These are phyloP conservation scores for Polytrichum formosum DNA, from an alignment of 225 moss, liverwort and hornwort genomes.

Conservation along the genomic window DNA sequence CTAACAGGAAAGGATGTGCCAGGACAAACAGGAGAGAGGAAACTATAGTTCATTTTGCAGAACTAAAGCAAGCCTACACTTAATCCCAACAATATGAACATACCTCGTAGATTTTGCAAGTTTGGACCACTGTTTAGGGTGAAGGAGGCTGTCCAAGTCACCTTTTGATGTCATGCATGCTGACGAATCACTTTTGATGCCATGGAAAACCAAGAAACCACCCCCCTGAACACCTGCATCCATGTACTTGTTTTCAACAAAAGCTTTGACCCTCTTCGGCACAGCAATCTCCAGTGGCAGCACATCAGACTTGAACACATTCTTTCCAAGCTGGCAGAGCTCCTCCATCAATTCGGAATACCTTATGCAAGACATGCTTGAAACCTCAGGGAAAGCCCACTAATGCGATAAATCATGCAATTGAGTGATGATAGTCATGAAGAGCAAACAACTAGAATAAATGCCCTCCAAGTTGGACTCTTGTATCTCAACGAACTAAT, in stretches of 20 bases:
- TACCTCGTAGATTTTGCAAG: slow-evolving; percentile 65
- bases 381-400: neutral
- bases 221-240: slow-evolving; percentile 64
- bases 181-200: slow-evolving; percentile 67
- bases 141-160: slow-evolving; percentile 80
- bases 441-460: no score
- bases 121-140: slow-evolving; percentile 55
- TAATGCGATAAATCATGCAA: neutral
- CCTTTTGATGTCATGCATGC: slow-evolving; percentile 87
- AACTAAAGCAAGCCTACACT: no score
- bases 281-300: slow-evolving; percentile 62
- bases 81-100: slow-evolving; percentile 11
- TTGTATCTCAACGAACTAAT: no score
- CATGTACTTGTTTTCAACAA: slow-evolving; percentile 53
- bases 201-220: slow-evolving; percentile 80
- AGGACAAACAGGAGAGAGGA: no score
- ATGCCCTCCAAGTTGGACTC: no score
- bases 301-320: slow-evolving; percentile 47
- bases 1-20: no score
- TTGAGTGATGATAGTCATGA: no score
- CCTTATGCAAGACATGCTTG: slow-evolving; percentile 31
- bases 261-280: slow-evolving; percentile 63
- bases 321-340: slow-evolving; percentile 48
- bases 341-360: slow-evolving; percentile 70
- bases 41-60: no score